Conservation (phyloP, 1,284 basidiomycete species). For the Pascua sp. region DNA sequence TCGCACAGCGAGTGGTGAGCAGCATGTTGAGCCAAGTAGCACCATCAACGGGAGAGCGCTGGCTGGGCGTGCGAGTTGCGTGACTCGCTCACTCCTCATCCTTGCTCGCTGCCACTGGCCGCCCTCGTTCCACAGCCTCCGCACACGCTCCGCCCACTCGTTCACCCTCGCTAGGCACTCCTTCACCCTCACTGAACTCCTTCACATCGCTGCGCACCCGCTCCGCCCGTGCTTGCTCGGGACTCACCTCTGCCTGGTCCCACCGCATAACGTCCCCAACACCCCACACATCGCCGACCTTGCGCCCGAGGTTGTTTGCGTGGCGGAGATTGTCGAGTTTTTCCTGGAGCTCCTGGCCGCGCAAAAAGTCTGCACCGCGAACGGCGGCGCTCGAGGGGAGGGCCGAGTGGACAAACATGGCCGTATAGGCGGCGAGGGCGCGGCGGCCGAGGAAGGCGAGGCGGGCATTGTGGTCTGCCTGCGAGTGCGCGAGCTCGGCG, state of each 20-base stretch:
- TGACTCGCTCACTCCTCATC: neutral
- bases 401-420: constrained; percentile 44
- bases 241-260: constrained; percentile 44
- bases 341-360: constrained; percentile 16
- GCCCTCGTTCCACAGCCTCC: neutral
- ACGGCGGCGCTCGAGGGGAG: constrained; percentile 5
- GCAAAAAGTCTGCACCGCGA: constrained; percentile 6
- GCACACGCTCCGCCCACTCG: neutral
- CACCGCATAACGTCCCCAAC: constrained; percentile 42
- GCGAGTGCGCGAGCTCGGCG: constrained; percentile 11
- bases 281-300: constrained; percentile 38
- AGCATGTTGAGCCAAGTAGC: too few species aligned
- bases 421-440: constrained; percentile 39
- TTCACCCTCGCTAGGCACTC: too few species aligned
- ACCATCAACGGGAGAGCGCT: too few species aligned
- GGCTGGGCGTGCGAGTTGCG: too few species aligned
- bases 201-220: neutral
- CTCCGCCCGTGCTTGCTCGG: too few species aligned
- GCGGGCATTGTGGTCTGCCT: constrained; percentile 38
- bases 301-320: constrained; percentile 38
- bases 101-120: neutral
- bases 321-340: constrained; percentile 38
- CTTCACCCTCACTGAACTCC: too few species aligned
- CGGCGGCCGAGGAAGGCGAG: constrained; percentile 45
- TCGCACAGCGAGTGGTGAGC: too few species aligned